These are phyloP conservation scores for Cutaneotrichosporon cavernicola DNA, from an alignment of 1,284 basidiomycete genomes.

Conservation along the genomic window DNA sequence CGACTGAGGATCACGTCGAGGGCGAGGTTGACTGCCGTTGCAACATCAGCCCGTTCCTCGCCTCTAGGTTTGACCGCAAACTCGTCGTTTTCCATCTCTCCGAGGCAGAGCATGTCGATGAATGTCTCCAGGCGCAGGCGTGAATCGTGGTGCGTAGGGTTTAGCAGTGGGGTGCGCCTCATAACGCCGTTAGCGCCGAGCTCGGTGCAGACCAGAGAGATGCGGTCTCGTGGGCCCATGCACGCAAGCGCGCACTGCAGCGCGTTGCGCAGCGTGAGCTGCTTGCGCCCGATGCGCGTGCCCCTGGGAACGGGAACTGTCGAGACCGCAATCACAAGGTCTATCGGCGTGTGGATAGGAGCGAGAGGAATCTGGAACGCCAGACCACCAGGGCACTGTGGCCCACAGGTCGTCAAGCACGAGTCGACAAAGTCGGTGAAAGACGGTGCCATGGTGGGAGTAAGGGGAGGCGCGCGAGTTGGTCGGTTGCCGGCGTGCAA, in stretches of 20 bases:
- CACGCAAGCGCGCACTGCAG: slow-evolving; percentile 79
- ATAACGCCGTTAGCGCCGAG: slow-evolving; percentile 70
- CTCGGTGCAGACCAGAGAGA: slow-evolving; percentile 86
- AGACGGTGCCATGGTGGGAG: neutral
- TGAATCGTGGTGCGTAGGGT: slow-evolving; percentile 67
- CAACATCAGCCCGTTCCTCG: slow-evolving; percentile 92
- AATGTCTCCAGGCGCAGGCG: slow-evolving; percentile 70
- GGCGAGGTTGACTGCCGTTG: slow-evolving; percentile 88
- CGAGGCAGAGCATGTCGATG: slow-evolving; percentile 64
- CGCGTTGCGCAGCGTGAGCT: slow-evolving; percentile 77
- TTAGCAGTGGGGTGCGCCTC: slow-evolving; percentile 84
- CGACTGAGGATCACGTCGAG: slow-evolving; percentile 91
- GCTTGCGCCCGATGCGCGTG: slow-evolving; percentile 61
- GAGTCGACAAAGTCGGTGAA: slow-evolving; percentile 5
- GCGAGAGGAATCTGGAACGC: slow-evolving; percentile 54
- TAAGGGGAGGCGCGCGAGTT: neutral
- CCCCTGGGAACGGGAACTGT: slow-evolving; percentile 73
- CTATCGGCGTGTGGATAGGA: slow-evolving; percentile 79
- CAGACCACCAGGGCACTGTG: slow-evolving; percentile 31
- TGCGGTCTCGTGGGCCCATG: slow-evolving; percentile 69
- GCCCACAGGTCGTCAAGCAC: neutral
- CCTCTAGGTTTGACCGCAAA: slow-evolving; percentile 73
- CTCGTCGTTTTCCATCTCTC: slow-evolving; percentile 50
- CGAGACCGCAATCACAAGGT: slow-evolving; percentile 87
- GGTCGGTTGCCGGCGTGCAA: neutral